Conservation (phyloP, 2,329 filamentous ascomycete genomes). For the Ophiostoma populinum region DNA sequence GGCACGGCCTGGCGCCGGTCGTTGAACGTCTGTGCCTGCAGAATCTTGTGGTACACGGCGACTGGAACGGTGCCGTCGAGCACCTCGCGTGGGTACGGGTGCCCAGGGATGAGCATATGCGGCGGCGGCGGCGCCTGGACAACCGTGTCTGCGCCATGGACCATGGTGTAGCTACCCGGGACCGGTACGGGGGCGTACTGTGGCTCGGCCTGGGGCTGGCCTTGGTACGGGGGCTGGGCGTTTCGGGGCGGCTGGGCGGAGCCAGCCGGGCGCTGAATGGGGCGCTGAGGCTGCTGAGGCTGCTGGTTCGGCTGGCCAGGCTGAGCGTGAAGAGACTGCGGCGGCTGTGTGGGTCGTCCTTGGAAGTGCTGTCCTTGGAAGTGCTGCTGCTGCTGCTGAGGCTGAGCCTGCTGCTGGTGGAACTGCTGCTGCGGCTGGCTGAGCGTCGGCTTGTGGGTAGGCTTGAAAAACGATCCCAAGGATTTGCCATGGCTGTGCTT, state of each 20-base stretch:
- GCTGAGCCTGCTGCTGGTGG: neutral
- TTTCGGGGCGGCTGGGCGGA: too few species aligned
- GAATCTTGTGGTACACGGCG: neutral
- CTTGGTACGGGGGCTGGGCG: too few species aligned
- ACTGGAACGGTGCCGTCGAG: neutral
- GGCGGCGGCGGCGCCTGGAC: slow-evolving; percentile 5
- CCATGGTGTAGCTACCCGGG: slow-evolving; percentile 19
- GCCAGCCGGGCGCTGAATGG: too few species aligned
- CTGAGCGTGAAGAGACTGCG: too few species aligned
- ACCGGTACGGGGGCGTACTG: slow-evolving; percentile 22
- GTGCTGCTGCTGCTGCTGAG: slow-evolving; percentile 1
- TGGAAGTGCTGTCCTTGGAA: slow-evolving; percentile 3
- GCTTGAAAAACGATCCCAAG: slow-evolving; percentile 1
- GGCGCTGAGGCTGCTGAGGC: too few species aligned
- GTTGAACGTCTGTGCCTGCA: neutral
- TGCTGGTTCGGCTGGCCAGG: too few species aligned
- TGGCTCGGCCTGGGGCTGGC: too few species aligned
- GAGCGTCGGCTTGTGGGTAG: neutral
- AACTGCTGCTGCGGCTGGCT: neutral
- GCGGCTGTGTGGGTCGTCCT: too few species aligned
- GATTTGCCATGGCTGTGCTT: neutral
- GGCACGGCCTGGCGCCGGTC: too few species aligned
- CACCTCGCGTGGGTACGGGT: neutral
- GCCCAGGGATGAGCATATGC: neutral
- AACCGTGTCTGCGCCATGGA: slow-evolving; percentile 20